Base-by-base conservation (phyloP, 202 grass and related monocot genomes). In the Eragrostis tef region DNA sequence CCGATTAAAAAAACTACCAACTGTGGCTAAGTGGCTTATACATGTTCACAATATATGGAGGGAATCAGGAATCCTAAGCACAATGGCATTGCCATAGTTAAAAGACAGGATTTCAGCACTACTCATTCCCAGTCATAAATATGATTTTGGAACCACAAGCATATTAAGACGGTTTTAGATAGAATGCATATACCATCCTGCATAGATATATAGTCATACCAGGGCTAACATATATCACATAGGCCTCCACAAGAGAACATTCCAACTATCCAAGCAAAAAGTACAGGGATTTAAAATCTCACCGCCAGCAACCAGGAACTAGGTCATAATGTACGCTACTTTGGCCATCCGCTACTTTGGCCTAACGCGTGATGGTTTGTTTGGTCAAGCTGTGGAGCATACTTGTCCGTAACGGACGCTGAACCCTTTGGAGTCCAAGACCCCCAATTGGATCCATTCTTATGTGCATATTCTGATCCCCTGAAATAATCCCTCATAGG, bases 321-420 rank as follows among this genome's bases (percentile, higher is more conserved):
- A 53, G 25, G 21, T 29, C 60, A 82, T 56, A 41, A 78, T 41
- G 71, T 9, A 41, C 12, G 70, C 68, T 59, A 57, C 54, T 52
- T 39, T 21, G 65, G 7, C 20, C 46, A 71, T 9, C 27, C 12
- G 70, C 68, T 59, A 57, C 62, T 52, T 39, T 21, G 65, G 7
- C 20, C 16, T 22, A 24, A 46, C 27, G n/a, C 15, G 47, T 7
- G 50, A 50, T 56, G 76, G 41, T 91, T 91, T 11, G 77, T 94
- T 51, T 71, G 39, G 48, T 91, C 83, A 46, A 91, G 86, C 21
- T 4, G 68, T 25, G 80, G 86, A 7, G 10, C 47, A 81, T 91
- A 91, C 77, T 50, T 83, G 26, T 94, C 83, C 14, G 51, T 88
- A 81, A 84, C 79, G 26, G 91, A 89, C 6, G 12, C 70, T 43